Conservation (phyloP, 2,329 filamentous ascomycete species). For the Cladophialophora psammophila region DNA sequence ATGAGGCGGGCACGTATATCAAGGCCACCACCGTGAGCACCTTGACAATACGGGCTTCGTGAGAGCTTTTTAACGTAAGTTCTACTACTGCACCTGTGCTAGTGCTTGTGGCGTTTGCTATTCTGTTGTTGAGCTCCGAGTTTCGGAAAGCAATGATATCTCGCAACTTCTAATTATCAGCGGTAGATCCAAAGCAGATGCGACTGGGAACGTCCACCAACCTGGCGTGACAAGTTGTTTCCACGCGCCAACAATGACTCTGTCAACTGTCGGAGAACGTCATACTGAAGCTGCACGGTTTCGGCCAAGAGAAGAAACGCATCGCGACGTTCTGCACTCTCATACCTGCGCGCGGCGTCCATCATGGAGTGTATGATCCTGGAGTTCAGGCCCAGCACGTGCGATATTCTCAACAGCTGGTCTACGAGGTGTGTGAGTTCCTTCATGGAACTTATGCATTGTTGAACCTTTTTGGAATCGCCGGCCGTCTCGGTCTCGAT, state of each 20-base stretch:
- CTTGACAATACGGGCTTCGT: conserved; percentile 11
- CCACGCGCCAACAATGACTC: conserved; percentile 11
- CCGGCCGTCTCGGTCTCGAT: conserved; percentile 4
- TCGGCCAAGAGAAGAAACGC: neutral
- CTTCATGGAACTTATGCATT: conserved; percentile 6
- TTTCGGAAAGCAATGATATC: conserved; percentile 12
- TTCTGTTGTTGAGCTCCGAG: conserved; percentile 12
- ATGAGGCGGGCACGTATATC: conserved; percentile 10
- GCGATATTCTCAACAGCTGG: conserved; percentile 5
- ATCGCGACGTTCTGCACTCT: neutral
- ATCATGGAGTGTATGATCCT: conserved; percentile 7
- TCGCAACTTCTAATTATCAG: neutral
- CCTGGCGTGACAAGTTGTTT: conserved; percentile 11
- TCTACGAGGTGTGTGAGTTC: conserved; percentile 11
- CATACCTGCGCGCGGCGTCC: conserved; percentile 1
- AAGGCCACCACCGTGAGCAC: conserved; percentile 11
- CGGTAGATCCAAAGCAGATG: neutral
- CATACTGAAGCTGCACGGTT: conserved; percentile 5
- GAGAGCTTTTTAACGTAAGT: conserved; percentile 7
- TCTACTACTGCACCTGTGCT: conserved; percentile 4
- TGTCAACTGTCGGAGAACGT: neutral
- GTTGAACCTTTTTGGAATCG: conserved; percentile 13
- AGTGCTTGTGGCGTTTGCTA: conserved; percentile 4
- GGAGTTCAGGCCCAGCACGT: conserved; percentile 4
- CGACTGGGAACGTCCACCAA: neutral